Evolutionary conservation across 768 basidiomycete genomes (phyloP).

Genomic region (Megacollybia marginata): DNA sequence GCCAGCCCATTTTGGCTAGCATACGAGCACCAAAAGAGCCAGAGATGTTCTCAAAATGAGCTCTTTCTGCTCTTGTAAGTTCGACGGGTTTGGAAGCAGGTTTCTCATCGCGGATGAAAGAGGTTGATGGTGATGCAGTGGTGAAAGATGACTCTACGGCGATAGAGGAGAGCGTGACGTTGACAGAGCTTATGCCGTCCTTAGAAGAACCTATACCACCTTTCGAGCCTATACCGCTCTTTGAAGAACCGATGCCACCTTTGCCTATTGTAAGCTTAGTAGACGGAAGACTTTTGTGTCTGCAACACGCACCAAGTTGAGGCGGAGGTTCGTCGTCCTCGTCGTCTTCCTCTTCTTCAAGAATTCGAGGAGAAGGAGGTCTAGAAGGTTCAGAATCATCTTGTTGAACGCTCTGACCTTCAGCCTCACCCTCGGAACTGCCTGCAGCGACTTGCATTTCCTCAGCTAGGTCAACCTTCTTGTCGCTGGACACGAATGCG

Average conservation of each 20-base stretch:
- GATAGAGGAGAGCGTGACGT: constrained; percentile 30
- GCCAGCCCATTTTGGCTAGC: constrained; percentile 96
- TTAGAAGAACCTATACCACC: neutral
- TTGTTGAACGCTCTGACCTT: constrained; percentile 23
- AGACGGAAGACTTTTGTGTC: neutral
- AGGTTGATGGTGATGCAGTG: constrained; percentile 26
- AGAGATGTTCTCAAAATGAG: constrained; percentile 78
- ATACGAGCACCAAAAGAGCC: constrained; percentile 81
- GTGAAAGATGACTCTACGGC: constrained; percentile 38
- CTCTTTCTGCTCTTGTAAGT: constrained; percentile 57
- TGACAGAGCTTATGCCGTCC: constrained; percentile 22
- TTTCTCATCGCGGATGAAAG: constrained; percentile 42
- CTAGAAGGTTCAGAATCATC: constrained; percentile 45
- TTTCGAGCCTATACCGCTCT: constrained; percentile 19
- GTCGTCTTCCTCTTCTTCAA: constrained; percentile 39
- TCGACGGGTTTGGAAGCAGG: constrained; percentile 35
- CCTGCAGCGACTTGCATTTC: constrained; percentile 31
- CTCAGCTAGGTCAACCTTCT: constrained; percentile 33
- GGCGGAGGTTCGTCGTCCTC: constrained; percentile 29
- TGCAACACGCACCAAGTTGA: constrained; percentile 20
- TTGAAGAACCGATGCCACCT: constrained; percentile 23
- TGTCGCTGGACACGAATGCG: constrained; percentile 60
- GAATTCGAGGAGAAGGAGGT: constrained; percentile 49
- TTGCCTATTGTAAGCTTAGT: neutral
- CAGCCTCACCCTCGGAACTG: constrained; percentile 27